These are phyloP conservation scores for Suillus subalutaceus DNA, from an alignment of 768 basidiomycete genomes.

Conservation along the genomic window DNA sequence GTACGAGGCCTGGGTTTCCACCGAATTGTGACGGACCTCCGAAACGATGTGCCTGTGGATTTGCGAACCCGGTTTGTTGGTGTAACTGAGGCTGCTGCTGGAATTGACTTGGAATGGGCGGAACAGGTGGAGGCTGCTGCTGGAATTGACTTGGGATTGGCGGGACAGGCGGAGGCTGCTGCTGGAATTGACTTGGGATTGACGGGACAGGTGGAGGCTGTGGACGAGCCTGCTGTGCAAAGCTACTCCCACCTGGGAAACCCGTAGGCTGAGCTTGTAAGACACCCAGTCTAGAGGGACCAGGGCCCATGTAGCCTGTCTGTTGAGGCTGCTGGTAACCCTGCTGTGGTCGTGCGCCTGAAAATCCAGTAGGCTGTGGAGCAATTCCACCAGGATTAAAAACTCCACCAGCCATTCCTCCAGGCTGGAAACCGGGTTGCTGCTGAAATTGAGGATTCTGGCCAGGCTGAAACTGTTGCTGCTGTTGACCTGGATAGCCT, in stretches of 20 bases:
- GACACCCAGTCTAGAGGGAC: constrained; percentile 35
- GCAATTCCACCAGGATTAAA: constrained; percentile 42
- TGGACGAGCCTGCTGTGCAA: constrained; percentile 42
- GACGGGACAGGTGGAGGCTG: constrained; percentile 68
- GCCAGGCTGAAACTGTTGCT: constrained; percentile 45
- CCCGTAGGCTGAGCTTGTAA: constrained; percentile 58
- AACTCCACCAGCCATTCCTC: constrained; percentile 35
- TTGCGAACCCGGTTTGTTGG: constrained; percentile 54
- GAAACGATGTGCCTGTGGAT: constrained; percentile 52
- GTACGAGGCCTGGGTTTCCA: constrained; percentile 12
- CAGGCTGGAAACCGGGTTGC: constrained; percentile 34
- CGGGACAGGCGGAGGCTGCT: constrained; percentile 63
- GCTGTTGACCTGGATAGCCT: constrained; percentile 54
- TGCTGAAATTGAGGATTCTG: constrained; percentile 49
- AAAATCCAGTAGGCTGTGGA: constrained; percentile 65
- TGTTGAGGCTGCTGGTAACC: constrained; percentile 31
- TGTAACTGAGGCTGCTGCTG: constrained; percentile 52
- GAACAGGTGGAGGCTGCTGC: too few relatives aligned
- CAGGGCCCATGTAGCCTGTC: constrained; percentile 45
- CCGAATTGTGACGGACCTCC: constrained; percentile 33
- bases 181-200: constrained; percentile 55
- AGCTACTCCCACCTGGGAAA: constrained; percentile 39
- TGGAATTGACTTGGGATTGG: constrained; percentile 60
- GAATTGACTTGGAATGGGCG: too few relatives aligned
- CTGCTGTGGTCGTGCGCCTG: constrained; percentile 34